Evolutionary conservation across 345 rosid genomes (phyloP).

Genomic region (Murraya koenigii): DNA sequence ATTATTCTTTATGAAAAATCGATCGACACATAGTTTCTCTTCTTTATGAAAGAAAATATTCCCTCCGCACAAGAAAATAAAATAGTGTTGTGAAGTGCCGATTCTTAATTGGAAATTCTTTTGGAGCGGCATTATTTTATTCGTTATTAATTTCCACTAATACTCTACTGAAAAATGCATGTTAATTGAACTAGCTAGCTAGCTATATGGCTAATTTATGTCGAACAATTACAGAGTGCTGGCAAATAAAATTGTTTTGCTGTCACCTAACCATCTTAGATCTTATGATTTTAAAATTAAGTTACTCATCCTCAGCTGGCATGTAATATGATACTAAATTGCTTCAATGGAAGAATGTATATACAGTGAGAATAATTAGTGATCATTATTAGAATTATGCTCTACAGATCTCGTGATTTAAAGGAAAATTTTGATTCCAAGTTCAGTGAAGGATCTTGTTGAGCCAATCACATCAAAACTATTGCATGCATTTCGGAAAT

Average conservation of each 20-base stretch:
- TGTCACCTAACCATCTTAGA: background rate
- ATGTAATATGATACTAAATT: background rate
- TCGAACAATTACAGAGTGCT: background rate
- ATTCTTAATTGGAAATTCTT: background rate
- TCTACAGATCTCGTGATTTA: background rate
- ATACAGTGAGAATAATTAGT: background rate
- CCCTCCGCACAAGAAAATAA: background rate
- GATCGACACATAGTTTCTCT: background rate
- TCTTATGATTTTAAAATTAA: background rate
- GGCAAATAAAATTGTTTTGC: background rate
- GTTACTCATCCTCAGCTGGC: no score
- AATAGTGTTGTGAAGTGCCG: background rate
- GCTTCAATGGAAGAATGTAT: background rate
- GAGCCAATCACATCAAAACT: conserved; percentile 4
- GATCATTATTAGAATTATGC: background rate
- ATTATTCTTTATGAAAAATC: background rate
- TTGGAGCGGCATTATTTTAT: background rate
- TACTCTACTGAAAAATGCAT: background rate
- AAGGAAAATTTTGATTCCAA: background rate
- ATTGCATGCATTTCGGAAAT: background rate
- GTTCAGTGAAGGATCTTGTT: background rate
- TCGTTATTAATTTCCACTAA: background rate
- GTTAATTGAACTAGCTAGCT: no score
- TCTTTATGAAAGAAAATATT: background rate
- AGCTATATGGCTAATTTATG: background rate